Conservation (phyloP, 805 yeast genomes). For the Scheffersomyces ergatensis region DNA sequence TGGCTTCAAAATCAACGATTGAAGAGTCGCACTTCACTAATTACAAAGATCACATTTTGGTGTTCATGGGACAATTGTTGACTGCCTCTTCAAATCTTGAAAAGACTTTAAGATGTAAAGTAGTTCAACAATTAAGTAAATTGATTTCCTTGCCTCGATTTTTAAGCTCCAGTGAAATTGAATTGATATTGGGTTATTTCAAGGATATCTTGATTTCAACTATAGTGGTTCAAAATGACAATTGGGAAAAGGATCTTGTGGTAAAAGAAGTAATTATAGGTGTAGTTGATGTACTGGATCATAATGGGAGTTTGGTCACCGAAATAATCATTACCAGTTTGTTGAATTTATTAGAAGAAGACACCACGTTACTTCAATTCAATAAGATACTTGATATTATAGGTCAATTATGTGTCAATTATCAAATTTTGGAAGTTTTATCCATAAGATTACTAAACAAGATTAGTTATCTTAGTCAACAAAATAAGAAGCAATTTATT, state of each 20-base stretch:
- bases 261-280: constrained; percentile 54
- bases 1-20: constrained; percentile 7
- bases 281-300: constrained; percentile 38
- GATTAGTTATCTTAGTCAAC: not conserved
- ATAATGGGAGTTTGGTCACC: constrained; percentile 30
- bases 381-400: constrained; percentile 17
- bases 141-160: constrained; percentile 50
- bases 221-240: constrained; percentile 42
- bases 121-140: constrained; percentile 63
- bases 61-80: constrained; percentile 65
- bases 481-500: not conserved
- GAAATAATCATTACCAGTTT: constrained; percentile 53
- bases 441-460: constrained; percentile 44
- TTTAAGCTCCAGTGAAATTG: constrained; percentile 53
- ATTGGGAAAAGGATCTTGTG: constrained; percentile 29
- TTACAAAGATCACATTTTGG: constrained; percentile 66
- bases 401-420: constrained; percentile 35
- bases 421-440: constrained; percentile 43
- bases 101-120: constrained; percentile 63
- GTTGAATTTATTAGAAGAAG: constrained; percentile 35
- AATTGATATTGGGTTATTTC: constrained; percentile 61
- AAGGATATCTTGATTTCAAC: constrained; percentile 49
- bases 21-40: constrained; percentile 34
- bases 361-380: constrained; percentile 5
- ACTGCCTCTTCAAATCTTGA: constrained; percentile 67